These are phyloP conservation scores for Rhizopus stolonifer DNA, from an alignment of 371 early-diverging fungal species.

Conservation along the genomic window DNA sequence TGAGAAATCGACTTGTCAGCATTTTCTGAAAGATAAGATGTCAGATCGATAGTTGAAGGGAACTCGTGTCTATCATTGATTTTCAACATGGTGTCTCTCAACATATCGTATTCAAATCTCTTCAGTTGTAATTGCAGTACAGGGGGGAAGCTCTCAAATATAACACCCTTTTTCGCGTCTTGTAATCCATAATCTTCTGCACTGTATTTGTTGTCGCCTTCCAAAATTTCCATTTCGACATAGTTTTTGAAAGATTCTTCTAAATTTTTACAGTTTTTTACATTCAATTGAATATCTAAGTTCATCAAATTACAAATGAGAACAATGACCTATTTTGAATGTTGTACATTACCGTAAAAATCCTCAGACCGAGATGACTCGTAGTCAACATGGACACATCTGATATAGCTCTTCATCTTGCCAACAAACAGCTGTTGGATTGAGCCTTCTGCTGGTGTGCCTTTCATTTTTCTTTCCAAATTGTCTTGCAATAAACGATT, in stretches of 20 bases:
- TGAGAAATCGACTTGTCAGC: slow-evolving; percentile 59
- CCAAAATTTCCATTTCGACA: slow-evolving; percentile 83
- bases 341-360: slow-evolving; percentile 32
- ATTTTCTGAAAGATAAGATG: slow-evolving; percentile 68
- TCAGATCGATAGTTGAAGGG: slow-evolving; percentile 81
- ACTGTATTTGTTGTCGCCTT: slow-evolving; percentile 95
- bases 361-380: slow-evolving; percentile 84
- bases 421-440: slow-evolving; percentile 86
- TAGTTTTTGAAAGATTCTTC: slow-evolving; percentile 88
- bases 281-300: slow-evolving; percentile 86
- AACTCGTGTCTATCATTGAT: slow-evolving; percentile 97
- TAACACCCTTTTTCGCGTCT: slow-evolving; percentile 94
- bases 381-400: slow-evolving; percentile 88
- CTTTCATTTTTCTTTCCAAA: slow-evolving; percentile 83
- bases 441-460: slow-evolving; percentile 82
- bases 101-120: slow-evolving; percentile 95
- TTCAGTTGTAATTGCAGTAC: slow-evolving; percentile 96
- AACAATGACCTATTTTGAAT: background rate
- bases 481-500: slow-evolving; percentile 92
- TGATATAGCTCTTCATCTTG: slow-evolving; percentile 90
- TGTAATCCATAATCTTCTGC: slow-evolving; percentile 96
- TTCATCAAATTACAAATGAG: background rate
- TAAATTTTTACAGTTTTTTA: slow-evolving; percentile 84
- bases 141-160: slow-evolving; percentile 92
- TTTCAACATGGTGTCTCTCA: slow-evolving; percentile 83